A percentile compares a stretch with the other conserved stretches of the same genome.
Conservation (phyloP, 352 stramenopile species). For the Thraustotheca clavata region DNA sequence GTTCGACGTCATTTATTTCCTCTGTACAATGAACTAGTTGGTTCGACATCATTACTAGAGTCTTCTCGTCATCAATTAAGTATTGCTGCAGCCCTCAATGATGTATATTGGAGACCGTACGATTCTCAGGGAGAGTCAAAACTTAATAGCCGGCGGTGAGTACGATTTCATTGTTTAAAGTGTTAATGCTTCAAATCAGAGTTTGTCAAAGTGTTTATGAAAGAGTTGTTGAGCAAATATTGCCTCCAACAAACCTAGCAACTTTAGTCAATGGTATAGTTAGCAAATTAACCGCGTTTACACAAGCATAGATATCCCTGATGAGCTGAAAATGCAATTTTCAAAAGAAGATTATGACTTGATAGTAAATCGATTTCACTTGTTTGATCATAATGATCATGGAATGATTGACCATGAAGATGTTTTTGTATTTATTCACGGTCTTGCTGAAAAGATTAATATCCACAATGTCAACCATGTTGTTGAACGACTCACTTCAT, state of each 20-base stretch:
- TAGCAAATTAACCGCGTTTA: neutral
- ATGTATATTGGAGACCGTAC: constrained; percentile 8
- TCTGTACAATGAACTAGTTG: neutral
- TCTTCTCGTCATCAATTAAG: neutral
- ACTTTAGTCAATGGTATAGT: no score
- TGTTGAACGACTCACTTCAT: neutral
- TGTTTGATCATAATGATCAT: constrained; percentile 9
- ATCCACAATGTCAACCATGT: neutral
- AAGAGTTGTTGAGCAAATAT: constrained; percentile 1
- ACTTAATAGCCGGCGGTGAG: neutral
- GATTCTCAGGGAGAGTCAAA: neutral
- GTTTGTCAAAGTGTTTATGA: constrained; percentile 9
- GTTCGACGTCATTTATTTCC: constrained; percentile 13
- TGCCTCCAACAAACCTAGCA: neutral
- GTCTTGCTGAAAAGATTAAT: neutral
- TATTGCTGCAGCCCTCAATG: neutral
- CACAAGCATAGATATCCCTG: neutral
- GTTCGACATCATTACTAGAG: neutral
- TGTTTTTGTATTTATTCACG: constrained; percentile 14
- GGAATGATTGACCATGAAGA: constrained; percentile 8
- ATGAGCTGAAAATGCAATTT: neutral
- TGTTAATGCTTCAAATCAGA: neutral
- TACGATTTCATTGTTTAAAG: neutral
- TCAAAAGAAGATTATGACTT: neutral
- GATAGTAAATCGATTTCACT: constrained; percentile 14